Evolutionary conservation across 257 asterid genomes (phyloP), one percentile per base, ranked within the genome.

Genomic region (Solanum microdontum): DNA sequence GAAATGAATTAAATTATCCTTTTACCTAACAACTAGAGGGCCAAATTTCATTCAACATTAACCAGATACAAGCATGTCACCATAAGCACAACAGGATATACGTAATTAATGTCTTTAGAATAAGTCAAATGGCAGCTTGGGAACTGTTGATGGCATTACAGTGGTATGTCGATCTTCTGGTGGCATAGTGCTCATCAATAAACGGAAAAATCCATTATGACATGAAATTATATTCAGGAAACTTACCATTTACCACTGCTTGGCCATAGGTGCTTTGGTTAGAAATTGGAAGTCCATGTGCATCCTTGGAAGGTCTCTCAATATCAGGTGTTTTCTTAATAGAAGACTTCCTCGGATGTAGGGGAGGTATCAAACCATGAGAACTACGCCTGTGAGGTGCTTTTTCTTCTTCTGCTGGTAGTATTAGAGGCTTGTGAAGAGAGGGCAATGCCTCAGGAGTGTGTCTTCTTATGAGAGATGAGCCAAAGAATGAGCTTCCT

Each of bases 381-480:
- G 98, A 94, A 87, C 98, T 92, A n/a, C 94, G 93, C 85, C 95
- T 90, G 66, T 93, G 95, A 86, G 88, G 89, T 70, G 19, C 19
- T 60, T 92, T 92, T 72, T 90, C 94, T 30, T 90, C 93, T 45
- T 90, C 97, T 62, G 75, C 82, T 66, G 89, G 43, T 3, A 91
- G 93, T 90, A 96, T 89, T n/a, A 97, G 95, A 87, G 98, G 98
- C 87, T 94, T 94, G 70, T 88, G 92, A 75, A 94, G 89, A 83
- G 95, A 77, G 77, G 99, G 99, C 74, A 96, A 89, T 88, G 92
- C 84, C 90, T 96, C 99, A 6, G 97, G 96, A 77, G 98, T 94
- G 92, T 93, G 95, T 84, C 98, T 93, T 90, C 94, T 91, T 73
- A 94, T 90, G 43, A 96, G 90, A 33, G 97, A 87, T 36, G 99